Evolutionary conservation across 2,329 filamentous ascomycete genomes (phyloP), one percentile per base, ranked within the genome.

Genomic region (Aspergillus pseudotamarii): DNA sequence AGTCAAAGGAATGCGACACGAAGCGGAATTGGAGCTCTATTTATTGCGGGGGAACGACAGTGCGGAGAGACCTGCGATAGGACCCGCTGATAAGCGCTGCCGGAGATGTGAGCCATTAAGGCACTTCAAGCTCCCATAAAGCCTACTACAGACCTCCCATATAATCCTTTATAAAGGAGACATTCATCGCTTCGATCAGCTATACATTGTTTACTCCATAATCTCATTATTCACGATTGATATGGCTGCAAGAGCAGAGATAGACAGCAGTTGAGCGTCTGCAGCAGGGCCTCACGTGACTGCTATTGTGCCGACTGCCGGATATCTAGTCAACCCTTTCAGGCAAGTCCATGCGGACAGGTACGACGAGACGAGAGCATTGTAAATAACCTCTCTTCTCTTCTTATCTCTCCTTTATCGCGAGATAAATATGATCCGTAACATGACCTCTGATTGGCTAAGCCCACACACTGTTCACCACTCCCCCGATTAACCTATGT

Each of bases 71-170:
- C 34, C 28, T 23, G 54, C 61, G 68, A 70, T 67, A 67, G 69
- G 66, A 58, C 61, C 68, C 68, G 68, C 60, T 57, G 66, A 69
- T 70, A 70, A 70, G 68, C 68, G 68, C 41, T 8, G 26, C 28
- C 16, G 28, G 48, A 32, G 48, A 34, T 32, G 23, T 16, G 23
- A 50, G 23, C 46, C 26, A 8, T n/a, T 41, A 30, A 32, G 28
- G 16, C 26, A 30, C 12, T 16, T 32, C 48, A 51, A 21, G 16
- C n/a, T 51, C 9, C 9, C 16, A 21, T 19, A n/a, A 50, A 11
- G n/a, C 43, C 43, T 14, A 36, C 16, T 19, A 9, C 12, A 6
- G 6, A 26, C 21, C 45, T 48, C 23, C n/a, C 4, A 16, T 26
- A 14, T 5, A 28, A 6, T 12, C 14, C 11, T 16, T 8, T 9